These are phyloP conservation scores for Ophiocordyceps sinensis DNA, from an alignment of 2,329 filamentous ascomycete genomes.

Conservation along the genomic window DNA sequence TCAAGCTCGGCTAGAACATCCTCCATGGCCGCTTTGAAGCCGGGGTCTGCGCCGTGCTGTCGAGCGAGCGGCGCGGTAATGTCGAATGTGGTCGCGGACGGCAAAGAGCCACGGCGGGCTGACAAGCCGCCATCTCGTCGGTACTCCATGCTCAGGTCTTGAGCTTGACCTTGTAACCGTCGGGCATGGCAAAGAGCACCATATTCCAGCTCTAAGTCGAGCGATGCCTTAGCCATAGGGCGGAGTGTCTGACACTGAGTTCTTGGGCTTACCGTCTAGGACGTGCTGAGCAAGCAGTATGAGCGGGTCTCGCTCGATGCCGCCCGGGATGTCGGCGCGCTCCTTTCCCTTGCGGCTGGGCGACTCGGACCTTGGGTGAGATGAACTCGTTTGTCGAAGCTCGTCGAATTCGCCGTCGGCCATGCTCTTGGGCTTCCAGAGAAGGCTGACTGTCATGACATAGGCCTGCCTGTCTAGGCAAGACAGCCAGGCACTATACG, in stretches of 20 bases:
- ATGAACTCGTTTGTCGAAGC: slow-evolving; percentile 10
- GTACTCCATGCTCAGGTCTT: slow-evolving; percentile 28
- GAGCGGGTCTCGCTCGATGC: slow-evolving; percentile 20
- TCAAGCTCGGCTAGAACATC: slow-evolving; percentile 20
- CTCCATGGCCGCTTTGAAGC: slow-evolving; percentile 18
- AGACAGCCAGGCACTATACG: slow-evolving; percentile 26
- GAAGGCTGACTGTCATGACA: slow-evolving; percentile 24
- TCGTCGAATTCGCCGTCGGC: slow-evolving; percentile 13
- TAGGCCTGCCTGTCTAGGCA: slow-evolving; percentile 23
- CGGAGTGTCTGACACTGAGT: not conserved
- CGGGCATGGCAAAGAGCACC: slow-evolving; percentile 19
- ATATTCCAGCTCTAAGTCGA: slow-evolving; percentile 30
- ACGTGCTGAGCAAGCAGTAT: slow-evolving; percentile 29
- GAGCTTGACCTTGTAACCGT: slow-evolving; percentile 20
- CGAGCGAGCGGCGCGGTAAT: slow-evolving; percentile 22
- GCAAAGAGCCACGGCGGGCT: slow-evolving; percentile 13
- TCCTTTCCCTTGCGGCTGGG: slow-evolving; percentile 28
- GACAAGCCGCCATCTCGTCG: slow-evolving; percentile 15
- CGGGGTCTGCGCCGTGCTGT: slow-evolving; percentile 16
- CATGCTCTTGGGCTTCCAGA: slow-evolving; percentile 33
- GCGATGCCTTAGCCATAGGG: not conserved
- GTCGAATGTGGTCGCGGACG: slow-evolving; percentile 19
- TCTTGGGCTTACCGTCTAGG: slow-evolving; percentile 30
- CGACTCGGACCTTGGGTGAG: slow-evolving; percentile 7
- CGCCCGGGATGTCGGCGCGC: not conserved